phyloP scores from a whole-genome alignment of 2,329 filamentous ascomycete species.

The Rhinocladiella similis region DNA sequence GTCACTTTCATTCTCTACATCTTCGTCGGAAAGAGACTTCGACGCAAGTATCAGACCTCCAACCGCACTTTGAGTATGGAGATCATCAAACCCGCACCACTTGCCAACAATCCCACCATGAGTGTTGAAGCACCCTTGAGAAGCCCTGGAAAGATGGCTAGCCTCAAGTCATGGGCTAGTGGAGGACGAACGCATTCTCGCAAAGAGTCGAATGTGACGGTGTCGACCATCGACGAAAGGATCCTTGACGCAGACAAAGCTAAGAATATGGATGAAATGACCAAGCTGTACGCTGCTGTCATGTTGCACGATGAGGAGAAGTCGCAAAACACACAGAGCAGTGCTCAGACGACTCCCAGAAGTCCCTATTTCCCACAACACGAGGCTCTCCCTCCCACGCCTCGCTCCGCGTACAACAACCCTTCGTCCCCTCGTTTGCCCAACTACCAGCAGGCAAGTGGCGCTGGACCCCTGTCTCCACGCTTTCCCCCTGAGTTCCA shows the following conservation, averaged over 20 bases:
- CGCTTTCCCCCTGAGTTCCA: constrained; percentile 34
- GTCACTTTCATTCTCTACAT: constrained; percentile 69
- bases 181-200: constrained; percentile 36
- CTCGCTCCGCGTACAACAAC: constrained; percentile 25
- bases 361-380: constrained; percentile 21
- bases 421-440: constrained; percentile 17
- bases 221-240: constrained; percentile 70
- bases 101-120: constrained; percentile 18
- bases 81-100: constrained; percentile 51
- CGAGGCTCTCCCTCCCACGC: constrained; percentile 30
- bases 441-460: constrained; percentile 11
- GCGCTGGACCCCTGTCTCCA: constrained; percentile 12
- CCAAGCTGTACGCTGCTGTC: constrained; percentile 87
- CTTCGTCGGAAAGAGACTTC: constrained; percentile 58
- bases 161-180: constrained; percentile 42
- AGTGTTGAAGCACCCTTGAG: constrained; percentile 26
- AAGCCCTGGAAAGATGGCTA: constrained; percentile 39
- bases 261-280: constrained; percentile 78
- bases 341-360: constrained; percentile 23
- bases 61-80: constrained; percentile 56
- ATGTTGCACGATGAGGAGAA: constrained; percentile 77
- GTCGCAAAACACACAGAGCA: constrained; percentile 18
- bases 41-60: constrained; percentile 53
- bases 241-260: constrained; percentile 73
- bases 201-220: constrained; percentile 56